A percentile compares a stretch with the other conserved stretches of the same genome.
Conservation (phyloP, 2,329 filamentous ascomycete genomes). For the Emericellopsis atlantica region DNA sequence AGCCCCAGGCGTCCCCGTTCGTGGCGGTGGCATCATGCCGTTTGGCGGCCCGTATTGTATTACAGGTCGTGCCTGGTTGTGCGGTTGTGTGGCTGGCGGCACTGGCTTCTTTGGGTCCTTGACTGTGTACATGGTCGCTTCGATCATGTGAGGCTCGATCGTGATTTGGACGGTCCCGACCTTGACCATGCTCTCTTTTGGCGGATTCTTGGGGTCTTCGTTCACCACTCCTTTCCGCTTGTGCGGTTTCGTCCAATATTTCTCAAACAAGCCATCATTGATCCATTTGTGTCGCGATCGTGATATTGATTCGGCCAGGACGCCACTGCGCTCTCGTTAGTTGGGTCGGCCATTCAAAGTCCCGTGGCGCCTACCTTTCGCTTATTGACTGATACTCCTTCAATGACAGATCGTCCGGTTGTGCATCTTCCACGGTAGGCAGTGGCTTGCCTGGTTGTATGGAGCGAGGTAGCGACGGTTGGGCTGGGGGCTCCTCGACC, state of each 20-base stretch:
- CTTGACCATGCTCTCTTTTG: conserved; percentile 60
- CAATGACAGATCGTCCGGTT: conserved; percentile 47
- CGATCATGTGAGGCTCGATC: conserved; percentile 69
- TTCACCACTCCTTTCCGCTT: conserved; percentile 54
- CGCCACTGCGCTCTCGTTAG: conserved; percentile 41
- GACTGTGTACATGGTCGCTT: conserved; percentile 61
- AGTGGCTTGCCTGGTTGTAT: conserved; percentile 54
- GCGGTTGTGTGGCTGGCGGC: conserved; percentile 7
- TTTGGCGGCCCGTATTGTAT: conserved; percentile 55
- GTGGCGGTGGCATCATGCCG: conserved; percentile 41
- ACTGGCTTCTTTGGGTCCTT: conserved; percentile 42
- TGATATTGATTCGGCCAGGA: conserved; percentile 59
- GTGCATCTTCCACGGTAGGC: conserved; percentile 56
- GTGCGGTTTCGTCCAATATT: conserved; percentile 62
- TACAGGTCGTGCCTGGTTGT: conserved; percentile 33
- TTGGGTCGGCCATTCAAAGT: conserved; percentile 1
- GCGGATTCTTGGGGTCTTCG: conserved; percentile 53
- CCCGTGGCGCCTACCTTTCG: conserved; percentile 44
- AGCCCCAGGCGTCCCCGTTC: conserved; percentile 1
- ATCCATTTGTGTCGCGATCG: conserved; percentile 66
- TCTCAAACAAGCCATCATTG: conserved; percentile 59
- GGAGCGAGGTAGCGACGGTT: conserved; percentile 43
- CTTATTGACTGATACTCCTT: conserved; percentile 62
- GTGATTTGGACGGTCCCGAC: conserved; percentile 63
- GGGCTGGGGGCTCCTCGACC: conserved; percentile 20